These are phyloP conservation scores for Penicillium egyptiacum DNA, from an alignment of 495 filamentous ascomycete species.

Conservation along the genomic window DNA sequence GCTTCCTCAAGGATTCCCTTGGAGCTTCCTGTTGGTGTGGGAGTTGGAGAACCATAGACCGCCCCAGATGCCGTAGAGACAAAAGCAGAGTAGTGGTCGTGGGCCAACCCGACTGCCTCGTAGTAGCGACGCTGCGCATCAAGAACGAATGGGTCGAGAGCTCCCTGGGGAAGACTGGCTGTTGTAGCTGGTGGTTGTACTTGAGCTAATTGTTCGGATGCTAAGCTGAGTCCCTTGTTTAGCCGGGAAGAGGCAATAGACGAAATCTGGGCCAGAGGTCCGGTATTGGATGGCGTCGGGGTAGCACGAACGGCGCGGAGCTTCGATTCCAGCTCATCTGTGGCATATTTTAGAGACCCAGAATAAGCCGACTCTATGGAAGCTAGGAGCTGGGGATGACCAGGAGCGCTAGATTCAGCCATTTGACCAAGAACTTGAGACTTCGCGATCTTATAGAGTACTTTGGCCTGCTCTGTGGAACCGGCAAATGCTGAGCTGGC, in stretches of 20 bases:
- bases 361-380: constrained; percentile 70
- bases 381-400: constrained; percentile 61
- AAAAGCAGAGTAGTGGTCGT: constrained; percentile 75
- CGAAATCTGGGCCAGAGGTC: constrained; percentile 56
- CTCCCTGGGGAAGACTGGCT: constrained; percentile 50
- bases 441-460: constrained; percentile 65
- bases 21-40: constrained; percentile 35
- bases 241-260: constrained; percentile 65
- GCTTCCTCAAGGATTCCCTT: constrained; percentile 46
- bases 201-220: constrained; percentile 63
- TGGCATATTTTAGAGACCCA: constrained; percentile 61
- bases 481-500: constrained; percentile 55
- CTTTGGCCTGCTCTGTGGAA: constrained; percentile 59
- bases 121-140: constrained; percentile 73
- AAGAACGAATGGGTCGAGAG: constrained; percentile 55
- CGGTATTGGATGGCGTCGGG: constrained; percentile 45
- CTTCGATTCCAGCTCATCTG: constrained; percentile 48
- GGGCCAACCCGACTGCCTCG: constrained; percentile 71
- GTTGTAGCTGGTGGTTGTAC: constrained; percentile 58
- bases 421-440: constrained; percentile 64
- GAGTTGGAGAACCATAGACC: constrained; percentile 49
- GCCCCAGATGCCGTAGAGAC: constrained; percentile 65
- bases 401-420: constrained; percentile 62
- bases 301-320: constrained; percentile 22
- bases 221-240: constrained; percentile 60